phyloP scores from a whole-genome alignment of 495 filamentous ascomycete species.

The Lineolata rhizophorae region DNA sequence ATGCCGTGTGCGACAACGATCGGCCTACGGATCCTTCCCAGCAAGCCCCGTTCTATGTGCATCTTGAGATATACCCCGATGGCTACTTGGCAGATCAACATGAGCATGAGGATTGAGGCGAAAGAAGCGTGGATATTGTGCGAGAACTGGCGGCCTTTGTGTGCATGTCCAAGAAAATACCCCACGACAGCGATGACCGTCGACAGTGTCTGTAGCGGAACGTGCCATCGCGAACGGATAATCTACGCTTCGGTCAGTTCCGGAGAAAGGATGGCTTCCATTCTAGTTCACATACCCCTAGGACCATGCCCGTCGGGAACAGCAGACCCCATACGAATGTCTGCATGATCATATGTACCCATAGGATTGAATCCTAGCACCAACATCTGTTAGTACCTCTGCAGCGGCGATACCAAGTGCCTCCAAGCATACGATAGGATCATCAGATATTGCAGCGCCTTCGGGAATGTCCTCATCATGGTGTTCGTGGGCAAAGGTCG shows the following conservation, averaged over 20 bases:
- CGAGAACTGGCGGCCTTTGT: conserved; percentile 72
- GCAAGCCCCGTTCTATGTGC: conserved; percentile 63
- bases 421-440: too few species aligned
- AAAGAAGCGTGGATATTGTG: conserved; percentile 69
- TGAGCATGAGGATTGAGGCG: conserved; percentile 54
- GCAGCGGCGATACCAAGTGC: too few species aligned
- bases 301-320: conserved; percentile 88
- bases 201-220: conserved; percentile 62
- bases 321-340: conserved; percentile 69
- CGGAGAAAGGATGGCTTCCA: not conserved
- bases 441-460: conserved; percentile 49
- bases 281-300: conserved; percentile 45
- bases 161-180: conserved; percentile 77
- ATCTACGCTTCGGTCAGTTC: conserved; percentile 32
- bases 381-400: too few species aligned
- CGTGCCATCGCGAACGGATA: conserved; percentile 78
- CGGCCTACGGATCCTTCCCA: conserved; percentile 51
- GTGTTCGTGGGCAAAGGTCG: conserved; percentile 71
- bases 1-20: conserved; percentile 57
- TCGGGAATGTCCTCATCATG: conserved; percentile 52
- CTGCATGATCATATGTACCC: conserved; percentile 86
- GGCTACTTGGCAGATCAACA: conserved; percentile 53
- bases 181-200: conserved; percentile 56
- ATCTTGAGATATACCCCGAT: conserved; percentile 76
- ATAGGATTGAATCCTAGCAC: conserved; percentile 76